phyloP scores from a whole-genome alignment of 352 stramenopile genomes.

The Pythium dissotocum region DNA sequence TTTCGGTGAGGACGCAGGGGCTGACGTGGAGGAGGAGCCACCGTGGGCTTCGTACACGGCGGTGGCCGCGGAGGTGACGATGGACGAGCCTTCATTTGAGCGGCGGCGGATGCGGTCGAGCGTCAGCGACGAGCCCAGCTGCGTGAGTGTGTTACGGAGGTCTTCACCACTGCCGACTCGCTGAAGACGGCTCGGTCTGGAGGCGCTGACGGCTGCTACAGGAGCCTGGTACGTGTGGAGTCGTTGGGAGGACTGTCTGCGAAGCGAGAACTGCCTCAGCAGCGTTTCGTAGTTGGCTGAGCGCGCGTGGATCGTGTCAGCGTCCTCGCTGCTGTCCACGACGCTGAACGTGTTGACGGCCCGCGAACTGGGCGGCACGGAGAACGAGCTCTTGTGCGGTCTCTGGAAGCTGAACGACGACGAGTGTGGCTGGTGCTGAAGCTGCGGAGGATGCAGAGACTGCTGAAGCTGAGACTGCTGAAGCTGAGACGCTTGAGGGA shows the following conservation, averaged over 20 bases:
- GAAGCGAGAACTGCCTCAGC: constrained; percentile 14
- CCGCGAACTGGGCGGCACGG: constrained; percentile 13
- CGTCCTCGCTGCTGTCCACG: constrained; percentile 12
- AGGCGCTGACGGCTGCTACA: no score
- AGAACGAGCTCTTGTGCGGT: constrained; percentile 21
- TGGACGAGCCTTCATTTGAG: constrained; percentile 8
- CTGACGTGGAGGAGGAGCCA: background rate
- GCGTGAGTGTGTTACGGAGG: constrained; percentile 5
- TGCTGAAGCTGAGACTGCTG: background rate
- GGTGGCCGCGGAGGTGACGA: background rate
- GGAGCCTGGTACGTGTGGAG: background rate
- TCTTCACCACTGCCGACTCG: constrained; percentile 14
- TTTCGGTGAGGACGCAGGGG: background rate
- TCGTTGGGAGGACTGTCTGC: background rate
- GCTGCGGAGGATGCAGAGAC: no score
- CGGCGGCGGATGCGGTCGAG: constrained; percentile 16
- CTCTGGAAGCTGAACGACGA: background rate
- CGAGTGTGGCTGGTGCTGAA: background rate
- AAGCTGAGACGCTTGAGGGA: background rate
- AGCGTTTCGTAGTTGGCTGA: constrained; percentile 25
- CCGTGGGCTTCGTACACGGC: background rate
- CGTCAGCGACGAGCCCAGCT: constrained; percentile 6
- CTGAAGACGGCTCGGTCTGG: background rate
- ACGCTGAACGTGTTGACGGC: constrained; percentile 15
- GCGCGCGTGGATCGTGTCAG: constrained; percentile 14